Percentiles rank a stretch among this genome's conserved stretches.
Evolutionary conservation across 2,329 filamentous ascomycete species (phyloP).

Genomic region (Talaromyces sp.): DNA sequence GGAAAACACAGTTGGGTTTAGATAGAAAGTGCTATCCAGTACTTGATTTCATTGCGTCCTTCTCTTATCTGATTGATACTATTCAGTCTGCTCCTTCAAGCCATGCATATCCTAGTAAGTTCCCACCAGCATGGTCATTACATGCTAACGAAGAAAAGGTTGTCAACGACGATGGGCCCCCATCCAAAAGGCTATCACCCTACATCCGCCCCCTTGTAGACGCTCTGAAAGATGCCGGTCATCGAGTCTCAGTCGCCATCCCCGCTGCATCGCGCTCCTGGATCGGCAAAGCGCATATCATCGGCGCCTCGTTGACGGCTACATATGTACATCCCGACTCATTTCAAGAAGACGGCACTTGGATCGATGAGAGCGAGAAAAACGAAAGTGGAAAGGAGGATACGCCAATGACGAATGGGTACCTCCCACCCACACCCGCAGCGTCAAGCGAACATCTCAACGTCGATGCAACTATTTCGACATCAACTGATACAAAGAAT

Average conservation of each 20-base stretch:
- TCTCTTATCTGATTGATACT: not conserved
- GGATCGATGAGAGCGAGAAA: constrained; percentile 37
- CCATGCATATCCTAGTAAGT: constrained; percentile 21
- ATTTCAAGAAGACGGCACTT: constrained; percentile 54
- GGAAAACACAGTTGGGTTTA: not conserved
- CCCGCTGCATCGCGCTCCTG: constrained; percentile 86
- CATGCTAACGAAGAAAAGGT: constrained; percentile 24
- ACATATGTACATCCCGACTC: constrained; percentile 68
- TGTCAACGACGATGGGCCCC: constrained; percentile 73
- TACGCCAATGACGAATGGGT: not conserved
- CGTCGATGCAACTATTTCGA: not conserved
- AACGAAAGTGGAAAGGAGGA: not conserved
- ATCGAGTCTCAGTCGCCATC: constrained; percentile 81
- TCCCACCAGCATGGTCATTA: not conserved
- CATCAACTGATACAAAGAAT: not conserved
- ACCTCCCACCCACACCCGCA: constrained; percentile 12
- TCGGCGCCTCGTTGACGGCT: constrained; percentile 78
- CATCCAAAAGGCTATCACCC: constrained; percentile 68
- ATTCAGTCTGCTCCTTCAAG: not conserved
- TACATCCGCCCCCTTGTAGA: constrained; percentile 71
- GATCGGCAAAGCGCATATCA: constrained; percentile 95
- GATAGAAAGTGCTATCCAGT: constrained; percentile 7
- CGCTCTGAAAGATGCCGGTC: constrained; percentile 68
- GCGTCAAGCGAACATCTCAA: constrained; percentile 15
- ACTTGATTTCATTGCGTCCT: constrained; percentile 1